These are phyloP conservation scores for Melastoma candidum DNA, from an alignment of 441 rosid species.

Conservation along the genomic window DNA sequence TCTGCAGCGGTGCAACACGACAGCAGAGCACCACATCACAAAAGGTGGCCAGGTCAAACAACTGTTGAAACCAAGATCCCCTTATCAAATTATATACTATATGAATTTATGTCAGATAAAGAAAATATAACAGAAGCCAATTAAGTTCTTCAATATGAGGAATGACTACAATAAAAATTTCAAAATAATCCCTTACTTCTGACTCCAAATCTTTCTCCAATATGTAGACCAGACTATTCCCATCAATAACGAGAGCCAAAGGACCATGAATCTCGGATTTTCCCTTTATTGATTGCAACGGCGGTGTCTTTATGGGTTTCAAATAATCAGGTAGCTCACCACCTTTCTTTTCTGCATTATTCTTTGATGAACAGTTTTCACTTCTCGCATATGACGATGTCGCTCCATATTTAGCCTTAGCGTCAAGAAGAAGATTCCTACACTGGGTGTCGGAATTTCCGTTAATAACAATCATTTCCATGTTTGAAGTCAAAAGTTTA, in stretches of 20 bases:
- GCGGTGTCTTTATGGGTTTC: conserved; percentile 17
- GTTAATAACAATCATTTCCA: conserved; percentile 61
- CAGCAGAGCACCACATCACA: conserved; percentile 66
- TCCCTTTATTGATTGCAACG: conserved; percentile 19
- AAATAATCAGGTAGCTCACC: conserved; percentile 25
- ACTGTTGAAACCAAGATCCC: conserved; percentile 29
- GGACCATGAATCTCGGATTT: conserved; percentile 21
- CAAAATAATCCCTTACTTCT: conserved; percentile 23
- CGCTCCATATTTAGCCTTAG: conserved; percentile 40
- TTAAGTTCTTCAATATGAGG: not conserved
- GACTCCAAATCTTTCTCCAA: conserved; percentile 67
- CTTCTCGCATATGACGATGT: conserved; percentile 25
- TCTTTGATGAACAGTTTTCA: conserved; percentile 10
- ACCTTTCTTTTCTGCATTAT: conserved; percentile 20
- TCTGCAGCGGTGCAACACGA: conserved; percentile 82
- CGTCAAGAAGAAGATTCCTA: conserved; percentile 50
- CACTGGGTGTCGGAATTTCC: conserved; percentile 62
- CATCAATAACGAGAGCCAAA: conserved; percentile 65
- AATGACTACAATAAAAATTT: not conserved
- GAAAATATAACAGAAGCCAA: not conserved
- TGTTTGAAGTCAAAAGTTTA: conserved; percentile 51
- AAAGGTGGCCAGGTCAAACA: conserved; percentile 59
- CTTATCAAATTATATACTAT: conserved; percentile 8
- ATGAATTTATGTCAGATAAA: conserved; percentile 1
- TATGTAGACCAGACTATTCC: conserved; percentile 78